Percentiles rank a stretch among this genome's conserved stretches.
These are phyloP conservation scores for Lojkania enalia DNA, from an alignment of 2,329 filamentous ascomycete species.

Conservation along the genomic window DNA sequence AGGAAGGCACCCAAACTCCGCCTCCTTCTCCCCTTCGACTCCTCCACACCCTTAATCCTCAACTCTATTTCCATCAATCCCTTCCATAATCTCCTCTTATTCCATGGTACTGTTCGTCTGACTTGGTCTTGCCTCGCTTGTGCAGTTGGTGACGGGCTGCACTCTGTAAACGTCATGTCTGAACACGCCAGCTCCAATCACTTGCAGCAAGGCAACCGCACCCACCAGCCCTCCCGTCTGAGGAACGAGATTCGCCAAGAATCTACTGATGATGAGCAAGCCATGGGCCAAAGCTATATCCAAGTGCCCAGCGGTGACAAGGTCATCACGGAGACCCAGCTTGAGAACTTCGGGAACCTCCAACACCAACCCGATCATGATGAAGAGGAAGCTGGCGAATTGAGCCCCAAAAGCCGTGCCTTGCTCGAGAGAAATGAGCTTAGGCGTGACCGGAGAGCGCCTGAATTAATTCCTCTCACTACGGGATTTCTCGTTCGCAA, in stretches of 20 bases:
- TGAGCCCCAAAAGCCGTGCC: not conserved
- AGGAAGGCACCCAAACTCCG: not conserved
- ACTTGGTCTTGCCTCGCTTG: not conserved
- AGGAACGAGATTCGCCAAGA: conserved; percentile 23
- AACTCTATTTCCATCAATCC: not conserved
- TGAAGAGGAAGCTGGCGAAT: not conserved
- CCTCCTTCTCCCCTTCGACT: not conserved
- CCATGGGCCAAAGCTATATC: conserved; percentile 3
- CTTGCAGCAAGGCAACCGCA: conserved; percentile 9
- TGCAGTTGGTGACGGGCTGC: not conserved
- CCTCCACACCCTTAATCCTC: not conserved
- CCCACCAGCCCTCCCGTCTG: conserved; percentile 23
- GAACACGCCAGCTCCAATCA: conserved; percentile 10
- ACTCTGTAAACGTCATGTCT: conserved; percentile 17
- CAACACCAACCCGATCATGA: not conserved
- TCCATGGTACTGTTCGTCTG: not conserved
- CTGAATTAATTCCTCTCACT: too few relatives aligned
- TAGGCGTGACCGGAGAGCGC: too few relatives aligned
- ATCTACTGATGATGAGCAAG: conserved; percentile 18
- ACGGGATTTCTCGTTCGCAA: too few relatives aligned
- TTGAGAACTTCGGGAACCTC: conserved; percentile 3
- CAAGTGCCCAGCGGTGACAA: conserved; percentile 25
- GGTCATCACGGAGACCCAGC: conserved; percentile 25
- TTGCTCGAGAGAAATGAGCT: not conserved
- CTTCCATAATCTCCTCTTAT: not conserved